Evolutionary conservation across 106 monocot genomes (phyloP).

Genomic region (Agapanthus africanus): DNA sequence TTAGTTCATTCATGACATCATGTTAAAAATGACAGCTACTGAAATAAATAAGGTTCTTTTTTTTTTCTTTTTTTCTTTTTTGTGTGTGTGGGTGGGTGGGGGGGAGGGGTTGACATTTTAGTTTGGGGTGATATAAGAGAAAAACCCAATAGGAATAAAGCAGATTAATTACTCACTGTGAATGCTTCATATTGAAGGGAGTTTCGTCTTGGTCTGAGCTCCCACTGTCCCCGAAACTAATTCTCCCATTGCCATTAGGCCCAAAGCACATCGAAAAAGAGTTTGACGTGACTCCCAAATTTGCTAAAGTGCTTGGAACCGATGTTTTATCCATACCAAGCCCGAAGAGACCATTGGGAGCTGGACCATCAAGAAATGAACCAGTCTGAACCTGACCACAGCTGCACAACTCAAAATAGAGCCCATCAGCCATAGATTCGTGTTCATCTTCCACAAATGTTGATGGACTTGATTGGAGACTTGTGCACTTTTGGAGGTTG

Average conservation of each 20-base stretch:
- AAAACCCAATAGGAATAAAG: no score
- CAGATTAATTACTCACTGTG: constrained; percentile 32
- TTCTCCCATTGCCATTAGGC: constrained; percentile 61
- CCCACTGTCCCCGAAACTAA: constrained; percentile 84
- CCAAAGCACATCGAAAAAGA: constrained; percentile 98
- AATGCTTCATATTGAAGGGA: constrained; percentile 31
- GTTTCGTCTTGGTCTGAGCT: constrained; percentile 88
- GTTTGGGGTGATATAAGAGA: no score
- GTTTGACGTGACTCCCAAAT: constrained; percentile 50
- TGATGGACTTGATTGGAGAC: no score
- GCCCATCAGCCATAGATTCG: no score
- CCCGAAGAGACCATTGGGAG: constrained; percentile 89
- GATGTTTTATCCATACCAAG: constrained; percentile 76
- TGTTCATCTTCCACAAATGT: no score
- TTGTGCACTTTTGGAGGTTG: no score
- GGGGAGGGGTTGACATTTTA: no score
- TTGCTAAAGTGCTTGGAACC: constrained; percentile 81
- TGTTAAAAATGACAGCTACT: background rate
- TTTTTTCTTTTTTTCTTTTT: no score
- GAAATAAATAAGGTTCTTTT: no score
- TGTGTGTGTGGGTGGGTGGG: no score
- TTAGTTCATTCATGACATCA: no score
- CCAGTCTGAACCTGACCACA: constrained; percentile 89
- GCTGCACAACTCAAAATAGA: constrained; percentile 27
- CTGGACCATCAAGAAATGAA: constrained; percentile 75